phyloP scores from a whole-genome alignment of 1,284 basidiomycete genomes.

The Marasmius sp. region DNA sequence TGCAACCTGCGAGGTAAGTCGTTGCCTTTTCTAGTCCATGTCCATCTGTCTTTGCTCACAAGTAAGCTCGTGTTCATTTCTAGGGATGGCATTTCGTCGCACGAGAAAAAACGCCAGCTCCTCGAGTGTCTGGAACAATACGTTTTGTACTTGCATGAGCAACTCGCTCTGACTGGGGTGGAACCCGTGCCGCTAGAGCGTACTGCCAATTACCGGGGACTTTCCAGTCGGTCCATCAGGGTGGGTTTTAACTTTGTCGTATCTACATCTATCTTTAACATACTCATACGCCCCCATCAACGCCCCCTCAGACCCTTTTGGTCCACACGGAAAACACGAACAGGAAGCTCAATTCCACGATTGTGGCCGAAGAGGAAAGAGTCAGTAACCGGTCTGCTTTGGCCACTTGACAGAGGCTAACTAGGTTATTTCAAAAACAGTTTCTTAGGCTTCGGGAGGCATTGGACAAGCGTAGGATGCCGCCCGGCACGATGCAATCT shows the following conservation, averaged over 20 bases:
- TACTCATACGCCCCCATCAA: not conserved
- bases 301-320: constrained; percentile 41
- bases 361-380: constrained; percentile 50
- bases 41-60: too few relatives aligned
- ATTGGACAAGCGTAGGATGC: not conserved
- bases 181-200: constrained; percentile 53
- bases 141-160: constrained; percentile 61
- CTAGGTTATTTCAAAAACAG: constrained; percentile 15
- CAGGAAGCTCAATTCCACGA: constrained; percentile 46
- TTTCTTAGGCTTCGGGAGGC: constrained; percentile 30
- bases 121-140: constrained; percentile 72
- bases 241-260: constrained; percentile 23
- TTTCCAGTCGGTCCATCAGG: constrained; percentile 57
- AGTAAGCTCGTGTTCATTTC: not conserved
- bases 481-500: not conserved
- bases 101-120: constrained; percentile 74
- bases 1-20: too few relatives aligned
- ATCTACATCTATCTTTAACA: not conserved
- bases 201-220: constrained; percentile 51
- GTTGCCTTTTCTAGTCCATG: too few relatives aligned
- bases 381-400: constrained; percentile 31
- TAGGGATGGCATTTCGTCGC: constrained; percentile 69
- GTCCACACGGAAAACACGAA: constrained; percentile 64
- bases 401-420: not conserved
- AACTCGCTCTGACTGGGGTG: constrained; percentile 49